A percentile compares a stretch with the other conserved stretches of the same genome.
Evolutionary conservation across 768 basidiomycete genomes (phyloP).

Genomic region (Phylloporus arenicola): DNA sequence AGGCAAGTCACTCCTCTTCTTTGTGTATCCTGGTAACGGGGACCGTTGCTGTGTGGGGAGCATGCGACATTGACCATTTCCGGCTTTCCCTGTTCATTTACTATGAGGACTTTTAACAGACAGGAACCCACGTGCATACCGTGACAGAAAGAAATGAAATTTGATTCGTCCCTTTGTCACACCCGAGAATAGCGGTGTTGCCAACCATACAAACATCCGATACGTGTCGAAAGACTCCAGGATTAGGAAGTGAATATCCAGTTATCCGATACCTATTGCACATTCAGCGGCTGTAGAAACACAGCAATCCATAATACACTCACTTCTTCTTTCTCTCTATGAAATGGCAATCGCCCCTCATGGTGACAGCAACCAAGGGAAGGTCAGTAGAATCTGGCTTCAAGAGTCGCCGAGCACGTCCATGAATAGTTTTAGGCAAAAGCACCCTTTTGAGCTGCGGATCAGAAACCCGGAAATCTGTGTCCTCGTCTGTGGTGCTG

Average conservation of each 20-base stretch:
- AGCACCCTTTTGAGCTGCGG: slow-evolving; percentile 24
- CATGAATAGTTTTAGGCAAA: slow-evolving; percentile 30
- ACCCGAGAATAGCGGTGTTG: slow-evolving; percentile 40
- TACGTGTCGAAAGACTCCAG: slow-evolving; percentile 36
- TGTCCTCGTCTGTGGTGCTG: slow-evolving; percentile 12
- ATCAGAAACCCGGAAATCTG: slow-evolving; percentile 13
- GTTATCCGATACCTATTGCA: slow-evolving; percentile 32
- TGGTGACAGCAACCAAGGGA: slow-evolving; percentile 40
- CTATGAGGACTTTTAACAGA: slow-evolving; percentile 21
- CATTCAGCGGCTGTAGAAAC: slow-evolving; percentile 11
- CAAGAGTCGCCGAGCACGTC: slow-evolving; percentile 30
- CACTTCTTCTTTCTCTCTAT: slow-evolving; percentile 32
- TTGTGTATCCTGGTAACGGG: slow-evolving; percentile 19
- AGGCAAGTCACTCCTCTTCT: slow-evolving; percentile 40
- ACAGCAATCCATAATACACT: slow-evolving; percentile 7
- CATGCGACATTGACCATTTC: slow-evolving; percentile 28
- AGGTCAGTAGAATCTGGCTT: slow-evolving; percentile 23
- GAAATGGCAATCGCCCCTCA: slow-evolving; percentile 44
- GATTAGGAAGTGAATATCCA: slow-evolving; percentile 35
- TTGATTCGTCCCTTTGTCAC: slow-evolving; percentile 38
- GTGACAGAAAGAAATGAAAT: slow-evolving; percentile 36
- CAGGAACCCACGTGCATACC: slow-evolving; percentile 27
- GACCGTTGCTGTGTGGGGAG: slow-evolving; percentile 29
- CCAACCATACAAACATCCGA: slow-evolving; percentile 42
- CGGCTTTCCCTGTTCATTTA: slow-evolving; percentile 28